phyloP scores from a whole-genome alignment of 441 rosid species.

The Lepidium campestre region DNA sequence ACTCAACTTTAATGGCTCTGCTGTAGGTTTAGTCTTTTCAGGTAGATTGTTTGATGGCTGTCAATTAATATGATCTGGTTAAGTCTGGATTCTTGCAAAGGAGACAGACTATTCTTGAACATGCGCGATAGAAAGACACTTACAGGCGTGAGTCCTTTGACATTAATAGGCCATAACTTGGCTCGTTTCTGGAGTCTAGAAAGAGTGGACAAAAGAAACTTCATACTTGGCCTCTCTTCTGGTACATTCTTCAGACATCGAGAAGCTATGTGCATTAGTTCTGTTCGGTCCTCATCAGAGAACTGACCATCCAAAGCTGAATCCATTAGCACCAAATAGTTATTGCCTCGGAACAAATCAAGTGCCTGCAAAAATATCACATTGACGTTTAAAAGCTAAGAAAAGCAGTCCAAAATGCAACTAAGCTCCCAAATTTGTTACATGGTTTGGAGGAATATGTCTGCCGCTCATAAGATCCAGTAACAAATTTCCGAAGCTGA shows the following conservation, averaged over 20 bases:
- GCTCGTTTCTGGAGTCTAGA: slow-evolving; percentile 74
- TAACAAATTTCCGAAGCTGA: slow-evolving; percentile 25
- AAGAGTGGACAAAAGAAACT: slow-evolving; percentile 64
- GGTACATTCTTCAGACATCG: slow-evolving; percentile 81
- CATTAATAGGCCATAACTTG: slow-evolving; percentile 45
- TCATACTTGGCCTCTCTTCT: slow-evolving; percentile 83
- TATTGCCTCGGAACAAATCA: slow-evolving; percentile 73
- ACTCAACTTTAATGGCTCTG: slow-evolving; percentile 38
- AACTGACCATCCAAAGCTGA: slow-evolving; percentile 87
- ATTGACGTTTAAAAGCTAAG: not conserved
- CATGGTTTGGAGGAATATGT: slow-evolving; percentile 29
- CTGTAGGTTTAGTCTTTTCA: slow-evolving; percentile 43
- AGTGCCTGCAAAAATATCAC: slow-evolving; percentile 55
- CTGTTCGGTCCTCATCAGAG: slow-evolving; percentile 85
- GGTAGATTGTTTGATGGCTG: slow-evolving; percentile 61
- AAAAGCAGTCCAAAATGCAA: not conserved
- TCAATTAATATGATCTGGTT: not conserved
- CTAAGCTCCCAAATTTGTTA: not conserved
- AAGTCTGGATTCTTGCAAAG: not conserved
- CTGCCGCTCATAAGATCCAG: slow-evolving; percentile 28
- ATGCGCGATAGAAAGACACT: slow-evolving; percentile 4
- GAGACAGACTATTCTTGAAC: not conserved
- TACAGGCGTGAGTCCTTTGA: slow-evolving; percentile 12
- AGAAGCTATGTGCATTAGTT: slow-evolving; percentile 70
- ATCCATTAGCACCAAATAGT: slow-evolving; percentile 81